phyloP scores from a whole-genome alignment of 2,329 filamentous ascomycete genomes.

The Moelleriella libera region DNA sequence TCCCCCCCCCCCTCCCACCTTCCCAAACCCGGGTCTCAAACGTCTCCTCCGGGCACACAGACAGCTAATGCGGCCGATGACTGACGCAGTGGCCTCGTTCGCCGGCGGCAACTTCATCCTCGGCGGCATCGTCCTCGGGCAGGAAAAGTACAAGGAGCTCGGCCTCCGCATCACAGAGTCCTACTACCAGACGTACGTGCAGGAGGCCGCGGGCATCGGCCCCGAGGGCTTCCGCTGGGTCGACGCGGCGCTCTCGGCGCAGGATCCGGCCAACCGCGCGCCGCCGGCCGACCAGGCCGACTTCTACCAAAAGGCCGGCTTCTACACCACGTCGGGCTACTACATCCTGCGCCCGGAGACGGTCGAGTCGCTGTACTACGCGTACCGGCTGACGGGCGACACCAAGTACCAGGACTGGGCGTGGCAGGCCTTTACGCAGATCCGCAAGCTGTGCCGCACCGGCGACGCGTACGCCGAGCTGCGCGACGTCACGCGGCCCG shows the following conservation, averaged over 20 bases:
- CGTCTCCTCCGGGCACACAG: too few species aligned
- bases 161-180: conserved; percentile 58
- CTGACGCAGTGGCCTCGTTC: conserved; percentile 55
- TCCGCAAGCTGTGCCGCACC: conserved; percentile 48
- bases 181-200: conserved; percentile 60
- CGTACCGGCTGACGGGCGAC: conserved; percentile 66
- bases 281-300: conserved; percentile 29
- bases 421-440: conserved; percentile 61
- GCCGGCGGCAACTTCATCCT: conserved; percentile 77
- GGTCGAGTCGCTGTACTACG: conserved; percentile 76
- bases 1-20: too few species aligned
- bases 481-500: conserved; percentile 45
- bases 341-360: conserved; percentile 72
- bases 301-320: conserved; percentile 56
- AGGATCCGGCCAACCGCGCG: conserved; percentile 23
- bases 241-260: conserved; percentile 19
- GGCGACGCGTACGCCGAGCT: conserved; percentile 56
- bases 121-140: conserved; percentile 54
- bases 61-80: not conserved
- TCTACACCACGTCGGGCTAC: conserved; percentile 46
- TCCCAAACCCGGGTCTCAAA: too few species aligned
- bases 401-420: conserved; percentile 69
- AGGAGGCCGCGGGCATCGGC: conserved; percentile 58
- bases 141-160: conserved; percentile 55
- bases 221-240: conserved; percentile 60